A percentile compares a stretch with the other conserved stretches of the same genome.
These are phyloP conservation scores for Chenopodium suecicum DNA, from an alignment of 148 eudicot species.

Conservation along the genomic window DNA sequence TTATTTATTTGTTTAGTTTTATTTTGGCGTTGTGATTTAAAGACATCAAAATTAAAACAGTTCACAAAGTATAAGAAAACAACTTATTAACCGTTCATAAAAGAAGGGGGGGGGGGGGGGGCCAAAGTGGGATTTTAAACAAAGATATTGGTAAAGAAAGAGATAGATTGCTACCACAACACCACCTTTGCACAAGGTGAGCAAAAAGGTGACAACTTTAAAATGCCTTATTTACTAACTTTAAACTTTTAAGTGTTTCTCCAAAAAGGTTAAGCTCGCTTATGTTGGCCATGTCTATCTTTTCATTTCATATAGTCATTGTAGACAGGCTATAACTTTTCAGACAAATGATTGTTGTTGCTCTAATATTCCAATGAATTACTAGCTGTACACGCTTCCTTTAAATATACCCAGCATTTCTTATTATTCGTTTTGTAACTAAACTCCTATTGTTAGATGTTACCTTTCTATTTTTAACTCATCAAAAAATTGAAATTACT, in stretches of 20 bases:
- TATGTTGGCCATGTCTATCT: slow-evolving; percentile 11
- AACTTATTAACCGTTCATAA: no score
- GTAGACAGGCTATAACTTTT: slow-evolving; percentile 32
- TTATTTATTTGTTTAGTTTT: no score
- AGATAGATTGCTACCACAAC: slow-evolving; percentile 25
- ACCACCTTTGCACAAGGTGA: slow-evolving; percentile 1
- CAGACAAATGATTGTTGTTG: slow-evolving; percentile 32
- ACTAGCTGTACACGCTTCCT: slow-evolving; percentile 32
- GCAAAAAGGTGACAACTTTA: slow-evolving; percentile 8
- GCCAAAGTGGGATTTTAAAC: no score
- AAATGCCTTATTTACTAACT: not conserved
- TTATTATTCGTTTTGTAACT: not conserved
- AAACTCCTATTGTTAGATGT: not conserved
- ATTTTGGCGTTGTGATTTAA: no score
- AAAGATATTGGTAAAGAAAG: slow-evolving; percentile 10
- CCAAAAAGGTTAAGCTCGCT: not conserved
- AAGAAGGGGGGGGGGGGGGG: no score
- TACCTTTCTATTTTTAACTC: no score
- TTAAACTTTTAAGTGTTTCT: slow-evolving; percentile 8
- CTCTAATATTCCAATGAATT: slow-evolving; percentile 23
- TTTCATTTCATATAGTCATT: slow-evolving; percentile 9
- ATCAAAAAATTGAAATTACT: no score
- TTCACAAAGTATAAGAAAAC: no score
- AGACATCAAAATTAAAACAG: no score
- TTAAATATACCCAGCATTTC: not conserved